Evolutionary conservation across 2,329 filamentous ascomycete species (phyloP).

Genomic region (Sarocladiaceae sp.): DNA sequence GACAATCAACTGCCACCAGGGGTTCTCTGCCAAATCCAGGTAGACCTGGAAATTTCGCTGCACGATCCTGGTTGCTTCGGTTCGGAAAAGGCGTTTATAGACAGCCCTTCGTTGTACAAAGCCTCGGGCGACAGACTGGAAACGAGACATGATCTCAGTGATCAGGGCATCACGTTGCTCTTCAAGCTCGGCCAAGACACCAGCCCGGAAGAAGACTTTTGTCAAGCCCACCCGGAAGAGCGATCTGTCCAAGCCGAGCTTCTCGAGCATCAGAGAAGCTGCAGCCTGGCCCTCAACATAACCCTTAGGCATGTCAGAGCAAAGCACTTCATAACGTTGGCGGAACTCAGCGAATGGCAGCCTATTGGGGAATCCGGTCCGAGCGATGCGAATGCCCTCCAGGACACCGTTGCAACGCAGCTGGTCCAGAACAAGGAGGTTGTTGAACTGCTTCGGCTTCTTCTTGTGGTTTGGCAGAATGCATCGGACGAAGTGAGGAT

Average conservation of each 20-base stretch:
- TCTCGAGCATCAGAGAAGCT: conserved; percentile 82
- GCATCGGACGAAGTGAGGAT: conserved; percentile 96
- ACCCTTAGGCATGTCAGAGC: conserved; percentile 79
- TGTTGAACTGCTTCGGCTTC: conserved; percentile 85
- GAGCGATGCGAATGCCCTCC: conserved; percentile 95
- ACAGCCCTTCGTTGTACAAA: conserved; percentile 84
- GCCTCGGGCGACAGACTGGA: conserved; percentile 88
- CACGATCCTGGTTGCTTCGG: conserved; percentile 91
- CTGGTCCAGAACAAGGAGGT: conserved; percentile 91
- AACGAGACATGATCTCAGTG: conserved; percentile 86
- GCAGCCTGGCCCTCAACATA: conserved; percentile 88
- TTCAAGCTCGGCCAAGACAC: conserved; percentile 93
- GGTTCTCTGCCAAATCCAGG: conserved; percentile 81
- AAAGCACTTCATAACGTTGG: conserved; percentile 92
- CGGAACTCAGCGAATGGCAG: conserved; percentile 91
- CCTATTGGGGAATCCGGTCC: conserved; percentile 94
- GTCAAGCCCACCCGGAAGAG: conserved; percentile 92
- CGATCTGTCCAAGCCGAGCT: conserved; percentile 76
- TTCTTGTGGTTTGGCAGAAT: conserved; percentile 99
- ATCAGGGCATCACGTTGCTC: conserved; percentile 92
- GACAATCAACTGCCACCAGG: conserved; percentile 95
- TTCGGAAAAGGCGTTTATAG: conserved; percentile 89
- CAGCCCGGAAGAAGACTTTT: conserved; percentile 97
- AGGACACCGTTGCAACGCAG: conserved; percentile 98
- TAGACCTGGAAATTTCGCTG: conserved; percentile 94